A percentile compares a stretch with the other conserved stretches of the same genome.
Evolutionary conservation across 495 filamentous ascomycete genomes (phyloP).

Genomic region (Tuber calosporum): DNA sequence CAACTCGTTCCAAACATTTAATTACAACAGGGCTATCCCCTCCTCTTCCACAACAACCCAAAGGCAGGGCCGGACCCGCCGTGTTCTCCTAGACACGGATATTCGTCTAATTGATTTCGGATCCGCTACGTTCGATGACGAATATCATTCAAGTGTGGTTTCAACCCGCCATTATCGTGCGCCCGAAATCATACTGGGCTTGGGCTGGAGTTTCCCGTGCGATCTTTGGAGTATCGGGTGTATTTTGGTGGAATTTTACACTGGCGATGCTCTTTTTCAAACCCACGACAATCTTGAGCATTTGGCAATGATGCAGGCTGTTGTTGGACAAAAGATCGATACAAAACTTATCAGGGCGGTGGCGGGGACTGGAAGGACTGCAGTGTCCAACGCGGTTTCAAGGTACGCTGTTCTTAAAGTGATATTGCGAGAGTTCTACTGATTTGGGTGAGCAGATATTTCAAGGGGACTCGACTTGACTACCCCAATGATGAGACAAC

Average conservation of each 20-base stretch:
- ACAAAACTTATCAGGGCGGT: constrained; percentile 67
- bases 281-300: constrained; percentile 98
- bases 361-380: constrained; percentile 46
- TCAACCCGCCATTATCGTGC: constrained; percentile 94
- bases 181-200: constrained; percentile 91
- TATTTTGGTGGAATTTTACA: constrained; percentile 98
- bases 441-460: constrained; percentile 56
- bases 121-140: constrained; percentile 94
- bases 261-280: constrained; percentile 93
- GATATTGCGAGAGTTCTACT: neutral
- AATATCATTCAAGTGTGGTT: constrained; percentile 96
- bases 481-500: constrained; percentile 85
- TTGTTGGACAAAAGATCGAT: constrained; percentile 70
- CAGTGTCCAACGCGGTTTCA: constrained; percentile 58
- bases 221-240: constrained; percentile 99
- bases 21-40: constrained; percentile 88
- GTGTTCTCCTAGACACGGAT: constrained; percentile 87
- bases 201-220: constrained; percentile 96
- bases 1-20: constrained; percentile 88
- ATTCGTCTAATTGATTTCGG: constrained; percentile 97
- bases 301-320: constrained; percentile 98
- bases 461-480: constrained; percentile 72
- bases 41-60: constrained; percentile 72
- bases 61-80: constrained; percentile 74
- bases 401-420: constrained; percentile 55